These are phyloP conservation scores for Coprinellus aureogranulatus DNA, from an alignment of 768 basidiomycete species.

Conservation along the genomic window DNA sequence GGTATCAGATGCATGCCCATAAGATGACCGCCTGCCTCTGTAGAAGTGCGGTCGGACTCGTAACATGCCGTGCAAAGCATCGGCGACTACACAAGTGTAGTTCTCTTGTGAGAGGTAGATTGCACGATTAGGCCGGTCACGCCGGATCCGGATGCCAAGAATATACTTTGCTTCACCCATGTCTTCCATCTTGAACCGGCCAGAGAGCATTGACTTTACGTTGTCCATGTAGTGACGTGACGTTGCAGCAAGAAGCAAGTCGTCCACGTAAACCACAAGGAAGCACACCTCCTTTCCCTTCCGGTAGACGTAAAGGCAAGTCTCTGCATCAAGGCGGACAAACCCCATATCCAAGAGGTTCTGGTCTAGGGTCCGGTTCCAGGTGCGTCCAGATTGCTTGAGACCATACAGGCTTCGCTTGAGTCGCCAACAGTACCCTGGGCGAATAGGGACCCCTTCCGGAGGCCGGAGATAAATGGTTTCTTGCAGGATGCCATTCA, in stretches of 20 bases:
- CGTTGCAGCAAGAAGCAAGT: constrained; percentile 9
- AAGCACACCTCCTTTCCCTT: constrained; percentile 7
- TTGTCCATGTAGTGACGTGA: constrained; percentile 9
- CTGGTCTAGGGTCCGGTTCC: constrained; percentile 8
- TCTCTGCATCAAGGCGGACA: constrained; percentile 8
- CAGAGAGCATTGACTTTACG: constrained; percentile 7
- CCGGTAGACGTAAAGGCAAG: constrained; percentile 6
- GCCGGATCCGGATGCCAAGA: too few species aligned
- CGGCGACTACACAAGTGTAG: too few species aligned
- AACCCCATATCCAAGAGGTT: constrained; percentile 13
- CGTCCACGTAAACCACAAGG: constrained; percentile 6
- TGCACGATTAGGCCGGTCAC: too few species aligned
- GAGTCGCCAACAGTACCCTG: constrained; percentile 12
- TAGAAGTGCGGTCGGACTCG: too few species aligned
- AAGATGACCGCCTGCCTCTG: too few species aligned
- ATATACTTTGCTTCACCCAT: too few species aligned
- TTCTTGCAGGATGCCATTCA: constrained; percentile 17
- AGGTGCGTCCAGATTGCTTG: constrained; percentile 14
- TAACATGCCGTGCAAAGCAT: too few species aligned
- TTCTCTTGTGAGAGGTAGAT: too few species aligned
- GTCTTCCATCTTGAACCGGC: constrained; percentile 30
- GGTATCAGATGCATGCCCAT: too few species aligned
- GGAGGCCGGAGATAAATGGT: constrained; percentile 16
- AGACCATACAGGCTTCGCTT: constrained; percentile 16
- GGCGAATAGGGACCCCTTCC: constrained; percentile 7